phyloP scores from a whole-genome alignment of 2,329 filamentous ascomycete species.

The Ophiostoma pallidulum region DNA sequence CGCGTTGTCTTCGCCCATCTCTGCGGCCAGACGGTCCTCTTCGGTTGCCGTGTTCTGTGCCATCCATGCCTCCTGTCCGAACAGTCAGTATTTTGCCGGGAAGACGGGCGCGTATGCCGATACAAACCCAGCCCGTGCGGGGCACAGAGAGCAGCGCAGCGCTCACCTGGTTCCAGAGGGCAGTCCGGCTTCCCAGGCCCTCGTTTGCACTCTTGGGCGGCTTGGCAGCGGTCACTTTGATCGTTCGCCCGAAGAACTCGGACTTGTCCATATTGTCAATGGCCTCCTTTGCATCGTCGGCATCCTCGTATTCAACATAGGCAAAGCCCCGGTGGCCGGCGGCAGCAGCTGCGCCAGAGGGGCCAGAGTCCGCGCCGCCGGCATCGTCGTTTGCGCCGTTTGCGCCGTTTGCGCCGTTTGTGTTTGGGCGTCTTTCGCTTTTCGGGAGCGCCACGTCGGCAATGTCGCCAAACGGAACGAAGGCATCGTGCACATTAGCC shows the following conservation, averaged over 20 bases:
- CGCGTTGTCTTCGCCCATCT: slow-evolving; percentile 40
- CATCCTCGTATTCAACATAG: slow-evolving; percentile 87
- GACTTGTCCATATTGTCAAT: slow-evolving; percentile 99
- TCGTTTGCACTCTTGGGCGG: slow-evolving; percentile 81
- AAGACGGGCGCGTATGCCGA: not conserved
- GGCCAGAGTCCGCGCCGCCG: not conserved
- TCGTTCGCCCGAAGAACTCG: slow-evolving; percentile 82
- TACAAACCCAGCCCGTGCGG: not conserved
- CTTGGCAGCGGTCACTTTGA: slow-evolving; percentile 89
- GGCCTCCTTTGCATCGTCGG: slow-evolving; percentile 80
- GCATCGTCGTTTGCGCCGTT: not conserved
- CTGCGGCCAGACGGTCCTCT: slow-evolving; percentile 57
- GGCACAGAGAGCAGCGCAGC: slow-evolving; percentile 6
- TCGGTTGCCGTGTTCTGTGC: slow-evolving; percentile 78
- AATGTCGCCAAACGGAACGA: slow-evolving; percentile 95
- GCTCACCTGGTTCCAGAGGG: slow-evolving; percentile 91
- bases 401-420: slow-evolving; percentile 43
- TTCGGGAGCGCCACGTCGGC: slow-evolving; percentile 85
- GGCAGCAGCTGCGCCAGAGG: too few relatives aligned
- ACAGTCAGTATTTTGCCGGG: slow-evolving; percentile 11
- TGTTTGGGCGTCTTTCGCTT: slow-evolving; percentile 67
- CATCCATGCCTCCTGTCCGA: slow-evolving; percentile 78
- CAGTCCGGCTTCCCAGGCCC: slow-evolving; percentile 84
- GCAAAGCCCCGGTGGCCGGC: slow-evolving; percentile 74
- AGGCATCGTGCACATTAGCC: slow-evolving; percentile 74